Base-by-base conservation (phyloP, 2,329 filamentous ascomycete species). In the Xylaria sp. region DNA sequence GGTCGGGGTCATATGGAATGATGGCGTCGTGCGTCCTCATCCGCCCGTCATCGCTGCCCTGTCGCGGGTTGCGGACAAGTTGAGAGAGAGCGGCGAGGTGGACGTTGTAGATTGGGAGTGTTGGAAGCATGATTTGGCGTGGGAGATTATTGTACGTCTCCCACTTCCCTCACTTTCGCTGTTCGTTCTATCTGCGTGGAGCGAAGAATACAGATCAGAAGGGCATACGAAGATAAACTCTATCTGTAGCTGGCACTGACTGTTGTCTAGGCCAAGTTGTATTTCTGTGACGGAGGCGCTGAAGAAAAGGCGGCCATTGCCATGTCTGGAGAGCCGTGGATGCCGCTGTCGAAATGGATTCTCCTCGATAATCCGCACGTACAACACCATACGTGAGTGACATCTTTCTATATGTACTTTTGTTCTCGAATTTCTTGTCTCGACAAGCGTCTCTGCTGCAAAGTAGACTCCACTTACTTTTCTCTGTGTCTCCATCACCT, bases 281-380 rank as follows among this genome's bases (percentile, higher is more conserved):
- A 90, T 75, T 91, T 87, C 77, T 78, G 83, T 1, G 90, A 92
- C 71, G 89, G 87, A 36, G 89, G 84, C 0, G 79, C 81, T n/a
- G 84, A 88, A 66, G 85, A 86, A 36, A 77, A 78, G 0, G 82
- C 81, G 2, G 82, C 84, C 0, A 81, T 92, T 2, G 80, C 83
- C 1, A 80, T 81, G 1, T 85, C 85, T 0, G 86, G 85, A 1
- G 89, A 92, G 73, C 88, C 89, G 0, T 81, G 84, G 74, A 79
- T 85, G 0, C 88, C 89, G 0, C 79, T 92, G 0, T 85, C 87
- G 0, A 81, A 86, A 66, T 89, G 86, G 74, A 89, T 91, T 59
- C 80, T 88, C 3, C 83, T 86, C 1, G 87, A 90, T 66, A 76
- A 75, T 56, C 82, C 85, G 0, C 81, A 83, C 51, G 78, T 84